phyloP scores from a whole-genome alignment of 164 flowering plant species.

The Malania oleifera region DNA sequence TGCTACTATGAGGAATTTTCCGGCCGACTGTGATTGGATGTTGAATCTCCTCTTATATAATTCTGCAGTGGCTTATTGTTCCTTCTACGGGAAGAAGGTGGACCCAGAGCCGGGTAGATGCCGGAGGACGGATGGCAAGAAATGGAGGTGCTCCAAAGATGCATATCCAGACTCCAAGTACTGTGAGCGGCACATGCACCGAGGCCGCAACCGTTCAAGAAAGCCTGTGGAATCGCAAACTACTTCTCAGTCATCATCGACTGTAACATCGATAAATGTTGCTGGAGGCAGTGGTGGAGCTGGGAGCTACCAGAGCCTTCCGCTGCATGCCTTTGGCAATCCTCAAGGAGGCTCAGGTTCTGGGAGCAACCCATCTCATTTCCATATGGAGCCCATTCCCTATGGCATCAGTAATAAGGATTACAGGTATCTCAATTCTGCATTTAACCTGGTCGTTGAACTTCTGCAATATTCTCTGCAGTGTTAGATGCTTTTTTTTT shows the following conservation, averaged over 20 bases:
- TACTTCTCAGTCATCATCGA: slow-evolving; percentile 56
- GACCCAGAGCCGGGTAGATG: slow-evolving; percentile 79
- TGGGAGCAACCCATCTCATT: slow-evolving; percentile 44
- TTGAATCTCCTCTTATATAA: neutral
- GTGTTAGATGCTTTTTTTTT: neutral
- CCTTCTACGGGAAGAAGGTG: slow-evolving; percentile 64
- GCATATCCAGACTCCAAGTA: slow-evolving; percentile 73
- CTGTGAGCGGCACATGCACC: slow-evolving; percentile 82
- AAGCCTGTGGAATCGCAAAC: slow-evolving; percentile 98
- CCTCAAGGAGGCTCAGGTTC: slow-evolving; percentile 30
- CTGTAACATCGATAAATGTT: slow-evolving; percentile 41
- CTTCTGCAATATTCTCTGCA: neutral
- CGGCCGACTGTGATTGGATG: neutral
- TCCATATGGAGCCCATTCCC: slow-evolving; percentile 52
- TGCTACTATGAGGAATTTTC: too few relatives aligned
- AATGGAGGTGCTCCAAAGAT: slow-evolving; percentile 80
- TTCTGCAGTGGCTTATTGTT: slow-evolving; percentile 61
- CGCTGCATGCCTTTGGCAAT: slow-evolving; percentile 36
- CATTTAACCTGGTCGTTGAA: neutral
- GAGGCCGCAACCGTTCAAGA: slow-evolving; percentile 92
- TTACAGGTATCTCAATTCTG: slow-evolving; percentile 42
- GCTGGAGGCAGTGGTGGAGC: slow-evolving; percentile 23
- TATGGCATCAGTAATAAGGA: slow-evolving; percentile 66
- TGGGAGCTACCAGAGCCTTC: slow-evolving; percentile 48
- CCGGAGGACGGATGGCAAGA: slow-evolving; percentile 74